These are phyloP conservation scores for Antonospora locustae DNA, from an alignment of 371 early-diverging fungal species.

Conservation along the genomic window DNA sequence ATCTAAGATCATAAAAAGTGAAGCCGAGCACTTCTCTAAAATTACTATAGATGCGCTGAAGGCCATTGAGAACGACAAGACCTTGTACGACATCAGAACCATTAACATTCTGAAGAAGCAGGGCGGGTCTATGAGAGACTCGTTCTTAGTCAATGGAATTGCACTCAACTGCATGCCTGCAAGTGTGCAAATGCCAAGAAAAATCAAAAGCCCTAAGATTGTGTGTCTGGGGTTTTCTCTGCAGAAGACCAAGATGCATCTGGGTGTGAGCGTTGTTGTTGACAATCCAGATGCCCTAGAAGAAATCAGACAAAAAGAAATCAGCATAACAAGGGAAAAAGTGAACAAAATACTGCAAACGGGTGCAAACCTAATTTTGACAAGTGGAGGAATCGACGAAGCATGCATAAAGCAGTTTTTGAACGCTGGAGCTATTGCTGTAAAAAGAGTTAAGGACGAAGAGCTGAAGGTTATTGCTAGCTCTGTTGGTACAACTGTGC, in stretches of 20 bases:
- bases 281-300: slow-evolving; percentile 92
- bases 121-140: slow-evolving; percentile 81
- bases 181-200: slow-evolving; percentile 57
- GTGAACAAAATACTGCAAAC: slow-evolving; percentile 79
- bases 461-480: slow-evolving; percentile 89
- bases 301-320: slow-evolving; percentile 81
- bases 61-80: slow-evolving; percentile 80
- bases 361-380: slow-evolving; percentile 91
- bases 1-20: slow-evolving; percentile 78
- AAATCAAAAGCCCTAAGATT: slow-evolving; percentile 69
- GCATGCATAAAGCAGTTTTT: slow-evolving; percentile 86
- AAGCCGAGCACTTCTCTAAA: slow-evolving; percentile 80
- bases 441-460: slow-evolving; percentile 85
- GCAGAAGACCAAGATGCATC: slow-evolving; percentile 89
- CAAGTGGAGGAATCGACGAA: slow-evolving; percentile 97
- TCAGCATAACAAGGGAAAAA: slow-evolving; percentile 81
- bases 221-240: slow-evolving; percentile 97
- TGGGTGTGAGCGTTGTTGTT: slow-evolving; percentile 87
- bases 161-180: slow-evolving; percentile 87
- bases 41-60: slow-evolving; percentile 82
- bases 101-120: slow-evolving; percentile 95
- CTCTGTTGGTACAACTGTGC: slow-evolving; percentile 80
- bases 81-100: slow-evolving; percentile 82
- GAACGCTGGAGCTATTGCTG: slow-evolving; percentile 76
- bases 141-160: slow-evolving; percentile 77